These are phyloP conservation scores for Populus alba DNA, from an alignment of 345 rosid species.

Conservation along the genomic window DNA sequence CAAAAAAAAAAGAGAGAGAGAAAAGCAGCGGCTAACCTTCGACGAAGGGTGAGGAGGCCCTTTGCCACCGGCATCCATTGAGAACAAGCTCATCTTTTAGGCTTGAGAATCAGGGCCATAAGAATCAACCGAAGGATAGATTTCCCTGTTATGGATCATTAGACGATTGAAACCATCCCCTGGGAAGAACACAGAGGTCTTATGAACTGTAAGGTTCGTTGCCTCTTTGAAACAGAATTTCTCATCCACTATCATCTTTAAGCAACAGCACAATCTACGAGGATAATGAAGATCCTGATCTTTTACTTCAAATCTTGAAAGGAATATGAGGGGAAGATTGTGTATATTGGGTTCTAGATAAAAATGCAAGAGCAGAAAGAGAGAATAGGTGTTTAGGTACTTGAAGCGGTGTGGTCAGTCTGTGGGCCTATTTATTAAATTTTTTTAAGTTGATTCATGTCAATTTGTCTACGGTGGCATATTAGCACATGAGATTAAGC, in stretches of 20 bases:
- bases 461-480: too few species aligned
- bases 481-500: background rate
- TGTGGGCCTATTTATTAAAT: background rate
- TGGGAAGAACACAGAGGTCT: constrained; percentile 38
- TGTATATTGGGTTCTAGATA: background rate
- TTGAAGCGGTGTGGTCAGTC: background rate
- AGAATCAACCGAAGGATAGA: constrained; percentile 38
- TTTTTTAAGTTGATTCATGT: too few species aligned
- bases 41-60: constrained; percentile 40
- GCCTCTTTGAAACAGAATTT: constrained; percentile 32
- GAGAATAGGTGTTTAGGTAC: too few species aligned
- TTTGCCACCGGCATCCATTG: constrained; percentile 44
- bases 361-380: background rate
- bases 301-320: background rate
- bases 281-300: background rate
- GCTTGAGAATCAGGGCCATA: constrained; percentile 24
- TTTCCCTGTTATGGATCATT: constrained; percentile 22
- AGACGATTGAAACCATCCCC: constrained; percentile 41
- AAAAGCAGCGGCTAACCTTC: constrained; percentile 17
- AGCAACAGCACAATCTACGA: background rate
- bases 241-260: constrained; percentile 21
- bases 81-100: constrained; percentile 41
- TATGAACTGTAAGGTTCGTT: constrained; percentile 32
- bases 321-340: background rate
- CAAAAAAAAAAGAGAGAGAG: background rate